Conservation (phyloP, 116 monocot species). For the Zostera marina region DNA sequence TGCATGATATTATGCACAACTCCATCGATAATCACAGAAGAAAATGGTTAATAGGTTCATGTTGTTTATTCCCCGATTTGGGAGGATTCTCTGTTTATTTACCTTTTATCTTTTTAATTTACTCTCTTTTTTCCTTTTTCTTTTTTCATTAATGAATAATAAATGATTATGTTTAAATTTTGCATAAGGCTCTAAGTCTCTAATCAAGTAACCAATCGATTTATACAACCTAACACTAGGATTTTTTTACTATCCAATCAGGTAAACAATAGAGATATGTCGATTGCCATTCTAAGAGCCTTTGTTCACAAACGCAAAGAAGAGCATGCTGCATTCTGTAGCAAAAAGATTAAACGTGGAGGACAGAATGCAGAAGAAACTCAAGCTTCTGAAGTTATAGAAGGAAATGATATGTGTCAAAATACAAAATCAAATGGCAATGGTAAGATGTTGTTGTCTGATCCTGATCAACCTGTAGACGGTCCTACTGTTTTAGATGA, state of each 20-base stretch:
- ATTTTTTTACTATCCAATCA: conserved; percentile 9
- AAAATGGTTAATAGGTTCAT: too few species aligned
- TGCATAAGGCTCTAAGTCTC: neutral
- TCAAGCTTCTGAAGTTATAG: conserved; percentile 5
- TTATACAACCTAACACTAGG: neutral
- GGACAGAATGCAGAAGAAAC: conserved; percentile 8
- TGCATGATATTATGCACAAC: too few species aligned
- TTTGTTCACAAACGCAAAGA: conserved; percentile 44
- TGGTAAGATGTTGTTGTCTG: conserved; percentile 4
- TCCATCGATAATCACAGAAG: too few species aligned
- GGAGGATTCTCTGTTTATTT: too few species aligned
- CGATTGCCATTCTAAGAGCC: conserved; percentile 67
- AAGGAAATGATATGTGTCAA: conserved; percentile 1
- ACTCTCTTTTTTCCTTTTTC: too few species aligned
- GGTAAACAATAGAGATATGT: conserved; percentile 89
- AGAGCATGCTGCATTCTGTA: conserved; percentile 37
- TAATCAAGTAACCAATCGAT: neutral
- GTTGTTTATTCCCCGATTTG: too few species aligned
- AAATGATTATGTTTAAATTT: too few species aligned
- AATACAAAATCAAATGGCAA: conserved; percentile 16
- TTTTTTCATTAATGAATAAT: too few species aligned
- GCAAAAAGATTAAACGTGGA: conserved; percentile 23
- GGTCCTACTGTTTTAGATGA: conserved; percentile 8
- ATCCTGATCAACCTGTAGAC: conserved; percentile 8
- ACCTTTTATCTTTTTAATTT: too few species aligned